Conservation (phyloP, 1,284 basidiomycete species). For the Irpex sp. region DNA sequence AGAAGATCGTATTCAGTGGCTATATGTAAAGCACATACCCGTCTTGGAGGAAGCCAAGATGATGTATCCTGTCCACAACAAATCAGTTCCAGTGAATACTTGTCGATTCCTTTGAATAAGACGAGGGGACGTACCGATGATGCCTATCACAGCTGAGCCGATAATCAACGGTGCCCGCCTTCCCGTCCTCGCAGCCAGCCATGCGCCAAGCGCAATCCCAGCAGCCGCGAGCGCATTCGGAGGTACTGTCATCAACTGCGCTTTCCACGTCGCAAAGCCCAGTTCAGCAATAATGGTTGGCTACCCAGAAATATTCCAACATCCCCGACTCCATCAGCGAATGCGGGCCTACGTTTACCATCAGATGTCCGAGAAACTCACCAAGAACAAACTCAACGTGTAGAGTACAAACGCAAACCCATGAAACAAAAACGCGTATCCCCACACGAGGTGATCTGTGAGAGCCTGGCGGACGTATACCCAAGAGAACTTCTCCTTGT, state of each 20-base stretch:
- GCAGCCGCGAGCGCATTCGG: conserved; percentile 49
- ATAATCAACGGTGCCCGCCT: conserved; percentile 55
- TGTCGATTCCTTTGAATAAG: no score
- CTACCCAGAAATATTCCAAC: not conserved
- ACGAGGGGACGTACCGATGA: conserved; percentile 27
- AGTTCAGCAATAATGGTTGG: conserved; percentile 27
- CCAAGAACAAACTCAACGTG: conserved; percentile 20
- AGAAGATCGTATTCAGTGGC: not conserved
- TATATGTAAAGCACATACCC: conserved; percentile 25
- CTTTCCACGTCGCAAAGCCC: conserved; percentile 21
- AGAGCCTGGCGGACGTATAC: conserved; percentile 18
- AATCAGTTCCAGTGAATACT: not conserved
- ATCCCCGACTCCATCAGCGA: not conserved
- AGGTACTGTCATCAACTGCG: conserved; percentile 45
- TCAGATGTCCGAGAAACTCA: not conserved
- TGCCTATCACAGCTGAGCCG: conserved; percentile 43
- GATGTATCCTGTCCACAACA: conserved; percentile 42
- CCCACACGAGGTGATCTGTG: conserved; percentile 34
- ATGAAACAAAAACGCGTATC: conserved; percentile 62
- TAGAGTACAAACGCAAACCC: conserved; percentile 56
- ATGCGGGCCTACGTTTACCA: not conserved
- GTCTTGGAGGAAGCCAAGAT: conserved; percentile 47
- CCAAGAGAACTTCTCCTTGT: conserved; percentile 19
- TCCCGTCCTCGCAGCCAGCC: conserved; percentile 31
- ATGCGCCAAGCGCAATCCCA: conserved; percentile 32